phyloP scores from a whole-genome alignment of 2,329 filamentous ascomycete species.

The Sclerotinia minor region DNA sequence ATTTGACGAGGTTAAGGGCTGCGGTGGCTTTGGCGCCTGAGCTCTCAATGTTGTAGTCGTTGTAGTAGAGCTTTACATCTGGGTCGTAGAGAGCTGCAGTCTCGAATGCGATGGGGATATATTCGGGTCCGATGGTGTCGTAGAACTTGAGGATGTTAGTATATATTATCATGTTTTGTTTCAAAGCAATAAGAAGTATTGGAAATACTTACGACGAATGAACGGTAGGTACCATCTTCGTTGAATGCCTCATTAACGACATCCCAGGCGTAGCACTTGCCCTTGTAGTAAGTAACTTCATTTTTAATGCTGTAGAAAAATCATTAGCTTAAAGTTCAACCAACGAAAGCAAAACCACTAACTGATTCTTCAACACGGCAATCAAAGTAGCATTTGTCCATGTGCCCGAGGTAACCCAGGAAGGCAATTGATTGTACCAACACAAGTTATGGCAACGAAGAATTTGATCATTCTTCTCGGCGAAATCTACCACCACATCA shows the following conservation, averaged over 20 bases:
- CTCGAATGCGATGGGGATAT: constrained; percentile 45
- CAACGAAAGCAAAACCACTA: background rate
- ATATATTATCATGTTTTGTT: background rate
- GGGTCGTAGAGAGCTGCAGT: constrained; percentile 36
- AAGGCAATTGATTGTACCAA: constrained; percentile 54
- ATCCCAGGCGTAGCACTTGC: constrained; percentile 64
- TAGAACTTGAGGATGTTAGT: constrained; percentile 14
- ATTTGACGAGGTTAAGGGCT: constrained; percentile 47
- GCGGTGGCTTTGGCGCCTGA: constrained; percentile 50
- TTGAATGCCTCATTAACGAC: constrained; percentile 66
- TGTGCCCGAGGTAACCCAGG: constrained; percentile 51
- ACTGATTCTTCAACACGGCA: constrained; percentile 56
- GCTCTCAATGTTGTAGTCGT: constrained; percentile 65
- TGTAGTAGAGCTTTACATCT: constrained; percentile 43
- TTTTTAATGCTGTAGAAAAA: constrained; percentile 48
- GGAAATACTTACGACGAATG: constrained; percentile 52
- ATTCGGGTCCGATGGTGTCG: constrained; percentile 50
- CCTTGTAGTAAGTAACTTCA: constrained; percentile 59
- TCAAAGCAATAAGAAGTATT: constrained; percentile 42
- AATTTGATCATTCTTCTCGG: constrained; percentile 51
- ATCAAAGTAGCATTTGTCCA: constrained; percentile 62
- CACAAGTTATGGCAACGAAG: constrained; percentile 62
- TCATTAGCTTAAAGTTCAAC: background rate
- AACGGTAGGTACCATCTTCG: constrained; percentile 56
- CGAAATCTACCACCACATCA: constrained; percentile 54